Evolutionary conservation across 108 stramenopile genomes (phyloP).

Genomic region (Heterococcus sp.): DNA sequence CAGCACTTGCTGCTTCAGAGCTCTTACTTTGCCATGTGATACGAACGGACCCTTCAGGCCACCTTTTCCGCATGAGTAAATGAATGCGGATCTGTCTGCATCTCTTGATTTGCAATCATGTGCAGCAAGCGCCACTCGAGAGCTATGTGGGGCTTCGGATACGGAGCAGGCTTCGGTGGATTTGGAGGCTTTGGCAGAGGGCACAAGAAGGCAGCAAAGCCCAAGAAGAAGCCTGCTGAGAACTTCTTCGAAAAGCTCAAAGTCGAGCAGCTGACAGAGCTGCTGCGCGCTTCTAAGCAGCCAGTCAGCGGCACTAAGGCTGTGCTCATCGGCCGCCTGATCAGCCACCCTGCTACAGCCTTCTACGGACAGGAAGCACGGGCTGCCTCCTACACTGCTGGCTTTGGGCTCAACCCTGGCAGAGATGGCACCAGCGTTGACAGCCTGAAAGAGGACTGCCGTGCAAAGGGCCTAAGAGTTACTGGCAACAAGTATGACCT

Average conservation of each 20-base stretch:
- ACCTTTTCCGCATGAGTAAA: too few species aligned
- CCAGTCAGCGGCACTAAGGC: background rate
- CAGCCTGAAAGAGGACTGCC: background rate
- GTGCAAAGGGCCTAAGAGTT: background rate
- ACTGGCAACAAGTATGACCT: background rate
- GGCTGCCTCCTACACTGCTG: background rate
- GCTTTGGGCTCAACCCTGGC: background rate
- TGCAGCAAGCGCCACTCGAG: too few species aligned
- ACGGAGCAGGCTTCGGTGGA: background rate
- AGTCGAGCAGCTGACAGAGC: background rate
- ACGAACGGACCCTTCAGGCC: too few species aligned
- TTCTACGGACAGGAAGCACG: background rate
- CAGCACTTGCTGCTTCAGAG: too few species aligned
- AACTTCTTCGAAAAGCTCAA: background rate
- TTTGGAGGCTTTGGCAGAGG: background rate
- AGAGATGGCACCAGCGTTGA: background rate
- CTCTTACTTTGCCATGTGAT: too few species aligned
- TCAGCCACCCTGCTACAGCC: background rate
- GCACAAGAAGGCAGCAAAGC: background rate
- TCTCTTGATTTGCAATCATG: too few species aligned
- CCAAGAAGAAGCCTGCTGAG: background rate
- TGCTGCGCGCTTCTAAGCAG: background rate
- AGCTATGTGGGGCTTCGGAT: background rate
- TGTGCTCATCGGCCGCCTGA: background rate
- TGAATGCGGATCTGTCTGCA: too few species aligned